Base-by-base conservation (phyloP, 202 grass and related monocot genomes). In the Carex sylvatica region DNA sequence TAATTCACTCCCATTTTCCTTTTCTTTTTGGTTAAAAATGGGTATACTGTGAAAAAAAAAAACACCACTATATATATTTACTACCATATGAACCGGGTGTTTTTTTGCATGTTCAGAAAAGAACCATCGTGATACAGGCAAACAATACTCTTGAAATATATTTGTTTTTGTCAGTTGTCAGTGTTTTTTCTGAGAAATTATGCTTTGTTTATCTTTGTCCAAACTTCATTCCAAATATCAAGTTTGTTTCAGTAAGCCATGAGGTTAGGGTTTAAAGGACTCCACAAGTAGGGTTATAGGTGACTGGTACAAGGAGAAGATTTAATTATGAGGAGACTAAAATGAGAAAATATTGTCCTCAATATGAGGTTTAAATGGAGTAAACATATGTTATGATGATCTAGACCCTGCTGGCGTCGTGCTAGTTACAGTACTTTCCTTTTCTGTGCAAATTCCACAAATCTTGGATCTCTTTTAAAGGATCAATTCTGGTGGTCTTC, bases 1-100 rank as follows among this genome's bases (percentile, higher is more conserved):
- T 99, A 86, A 90, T 91, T 81, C 33, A 60, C 54, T 54, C 55
- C 11, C 19, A 36, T 55, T 10, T 49, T 23, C 47, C 31, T 5
- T 66, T 67, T 46, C 4, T 70, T 20, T 71, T 5, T 47, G 38
- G 42, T 82, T 65, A 63, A 59, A 23, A 31, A 77, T 83, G 42
- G 82, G 61, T 47, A 88, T 46, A 71, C 12, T 15, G 70, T 68
- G 4, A 36, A 19, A 4, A 70, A 3, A 78, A 49, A 23, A 11
- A n/a, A n/a, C n/a, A 4, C 8, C 15, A 28, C 15, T 88, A 16
- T 56, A 13, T 69, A 16, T 51, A 51, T 70, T 14, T 84, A 81
- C 49, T 66, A 84, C 8, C 60, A 80, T 33, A 71, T 30, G 71
- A 82, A 14, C 24, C 9, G 73, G 9, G 10, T 19, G 24, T 87